Evolutionary conservation across 768 basidiomycete genomes (phyloP), one percentile per base, ranked within the genome.

Genomic region (Boletus bicolor): DNA sequence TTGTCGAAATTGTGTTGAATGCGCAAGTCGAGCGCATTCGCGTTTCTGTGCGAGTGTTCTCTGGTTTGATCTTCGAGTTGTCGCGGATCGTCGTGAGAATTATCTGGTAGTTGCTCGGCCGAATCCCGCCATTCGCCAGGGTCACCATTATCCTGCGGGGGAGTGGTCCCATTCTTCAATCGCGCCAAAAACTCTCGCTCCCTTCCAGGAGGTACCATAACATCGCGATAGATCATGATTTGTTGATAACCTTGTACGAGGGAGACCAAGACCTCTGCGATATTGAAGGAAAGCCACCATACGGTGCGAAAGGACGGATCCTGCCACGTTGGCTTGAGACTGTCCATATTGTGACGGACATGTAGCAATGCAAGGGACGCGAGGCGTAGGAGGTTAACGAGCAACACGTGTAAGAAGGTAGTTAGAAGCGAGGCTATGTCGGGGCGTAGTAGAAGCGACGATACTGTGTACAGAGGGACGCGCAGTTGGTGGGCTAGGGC

Each of bases 231-330:
- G 8, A 87, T 72, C 12, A 75, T 71, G 41, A 92, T 78, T 30
- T 82, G 81, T 46, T 80, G 80, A 64, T 89, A 93, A 9, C 87
- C 88, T 66, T 91, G 90, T 51, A 75, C 73, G 49, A 91, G 77
- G 5, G 83, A 81, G 1, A 83, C 82, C 21, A 79, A 59, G 5
- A 85, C 85, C 60, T 90, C 91, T 5, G 83, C 85, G 7, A 80
- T 71, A 12, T 87, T 86, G 2, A 92, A 74, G 2, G 86, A 85
- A 37, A 89, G 72, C 85, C 85, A 89, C 89, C 90, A 91, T 4
- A 87, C 81, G 32, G 82, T 77, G 21, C 72, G 67, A 73, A 93
- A 93, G 4, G 82, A 80, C 1, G 74, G 64, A 58, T 84, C 77
- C 53, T 69, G 73, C 76, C 81, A 85, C 8, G 80, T 83, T 41